Evolutionary conservation across 192 early-diverging fungal genomes (phyloP).

Genomic region (Phycomyces blakesleeanus): DNA sequence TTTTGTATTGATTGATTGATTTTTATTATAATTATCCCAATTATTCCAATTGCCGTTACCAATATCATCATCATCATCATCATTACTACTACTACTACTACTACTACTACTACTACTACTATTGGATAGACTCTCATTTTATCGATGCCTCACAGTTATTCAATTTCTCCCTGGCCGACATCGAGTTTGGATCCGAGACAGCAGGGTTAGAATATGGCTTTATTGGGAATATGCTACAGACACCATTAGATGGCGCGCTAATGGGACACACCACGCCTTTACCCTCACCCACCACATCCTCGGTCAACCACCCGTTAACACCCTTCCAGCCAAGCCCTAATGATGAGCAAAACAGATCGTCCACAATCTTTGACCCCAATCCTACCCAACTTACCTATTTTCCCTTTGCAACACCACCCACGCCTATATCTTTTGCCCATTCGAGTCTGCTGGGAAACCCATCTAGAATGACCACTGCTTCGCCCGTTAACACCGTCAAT

Average conservation of each 20-base stretch:
- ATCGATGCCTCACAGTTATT: slow-evolving; percentile 30
- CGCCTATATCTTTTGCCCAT: not conserved
- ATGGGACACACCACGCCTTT: not conserved
- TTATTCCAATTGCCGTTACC: not conserved
- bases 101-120: not conserved
- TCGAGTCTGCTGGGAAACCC: not conserved
- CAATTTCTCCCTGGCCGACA: slow-evolving; percentile 38
- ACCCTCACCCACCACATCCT: not conserved
- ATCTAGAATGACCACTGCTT: not conserved
- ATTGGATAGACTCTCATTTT: slow-evolving; percentile 1
- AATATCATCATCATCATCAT: slow-evolving; percentile 4
- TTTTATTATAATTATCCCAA: too few species aligned
- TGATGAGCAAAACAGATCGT: not conserved
- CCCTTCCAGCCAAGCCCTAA: not conserved
- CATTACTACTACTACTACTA: not conserved
- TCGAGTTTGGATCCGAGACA: slow-evolving; percentile 84
- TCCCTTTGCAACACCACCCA: not conserved
- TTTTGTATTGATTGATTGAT: too few species aligned
- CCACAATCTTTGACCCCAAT: not conserved
- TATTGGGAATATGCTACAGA: slow-evolving; percentile 82
- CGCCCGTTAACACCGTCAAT: too few species aligned
- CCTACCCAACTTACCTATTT: not conserved
- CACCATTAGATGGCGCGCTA: slow-evolving; percentile 34
- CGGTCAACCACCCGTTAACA: not conserved
- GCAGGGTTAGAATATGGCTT: slow-evolving; percentile 87